A percentile compares a stretch with the other conserved stretches of the same genome.
Conservation (phyloP, 768 basidiomycete species). For the Suillus spraguei region DNA sequence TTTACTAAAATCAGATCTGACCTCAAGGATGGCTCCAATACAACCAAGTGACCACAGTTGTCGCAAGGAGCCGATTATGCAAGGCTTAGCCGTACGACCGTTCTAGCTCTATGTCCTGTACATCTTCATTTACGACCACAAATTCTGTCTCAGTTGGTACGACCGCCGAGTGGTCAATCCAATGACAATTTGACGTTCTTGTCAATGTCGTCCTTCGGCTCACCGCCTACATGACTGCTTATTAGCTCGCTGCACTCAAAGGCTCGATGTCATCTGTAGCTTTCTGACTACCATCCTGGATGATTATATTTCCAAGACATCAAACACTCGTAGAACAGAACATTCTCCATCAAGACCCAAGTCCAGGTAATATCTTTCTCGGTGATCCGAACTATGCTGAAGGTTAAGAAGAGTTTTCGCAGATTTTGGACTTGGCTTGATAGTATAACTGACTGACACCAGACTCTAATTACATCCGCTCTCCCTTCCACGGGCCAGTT, state of each 20-base stretch:
- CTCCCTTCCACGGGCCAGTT: not conserved
- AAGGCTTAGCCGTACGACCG: not conserved
- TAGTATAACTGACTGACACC: not conserved
- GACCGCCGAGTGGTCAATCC: not conserved
- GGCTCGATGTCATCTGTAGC: not conserved
- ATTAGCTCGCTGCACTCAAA: not conserved
- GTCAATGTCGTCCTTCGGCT: not conserved
- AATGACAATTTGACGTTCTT: not conserved
- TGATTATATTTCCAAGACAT: constrained; percentile 5
- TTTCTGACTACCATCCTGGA: not conserved
- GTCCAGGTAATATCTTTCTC: constrained; percentile 9
- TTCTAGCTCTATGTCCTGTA: not conserved
- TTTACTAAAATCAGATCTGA: not conserved
- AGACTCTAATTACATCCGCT: too few species aligned
- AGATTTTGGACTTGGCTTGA: not conserved
- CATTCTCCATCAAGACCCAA: constrained; percentile 9
- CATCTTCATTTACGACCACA: not conserved
- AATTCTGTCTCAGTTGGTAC: not conserved
- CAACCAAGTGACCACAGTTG: not conserved
- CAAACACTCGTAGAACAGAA: not conserved
- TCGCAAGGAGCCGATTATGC: not conserved
- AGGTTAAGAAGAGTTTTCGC: not conserved
- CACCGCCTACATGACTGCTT: not conserved
- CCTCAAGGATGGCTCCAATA: not conserved
- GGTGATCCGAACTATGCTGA: not conserved